phyloP scores from a whole-genome alignment of 2,329 filamentous ascomycete genomes.

The Parastagonospora avenae region DNA sequence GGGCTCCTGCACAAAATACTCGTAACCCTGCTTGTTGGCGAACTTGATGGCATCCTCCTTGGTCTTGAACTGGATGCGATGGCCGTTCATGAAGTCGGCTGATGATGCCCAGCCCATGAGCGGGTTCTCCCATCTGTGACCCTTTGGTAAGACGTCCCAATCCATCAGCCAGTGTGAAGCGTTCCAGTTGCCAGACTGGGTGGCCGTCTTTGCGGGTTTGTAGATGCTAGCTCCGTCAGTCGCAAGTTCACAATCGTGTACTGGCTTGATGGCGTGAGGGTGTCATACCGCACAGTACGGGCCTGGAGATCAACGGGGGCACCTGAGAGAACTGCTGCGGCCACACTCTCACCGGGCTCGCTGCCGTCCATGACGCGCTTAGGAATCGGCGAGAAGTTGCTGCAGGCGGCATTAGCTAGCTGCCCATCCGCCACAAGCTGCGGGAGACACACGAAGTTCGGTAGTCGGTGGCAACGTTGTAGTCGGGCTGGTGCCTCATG shows the following conservation, averaged over 20 bases:
- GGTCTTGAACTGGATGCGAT: constrained; percentile 83
- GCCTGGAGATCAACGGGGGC: constrained; percentile 94
- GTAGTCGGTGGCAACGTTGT: constrained; percentile 80
- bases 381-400: constrained; percentile 88
- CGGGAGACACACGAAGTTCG: constrained; percentile 76
- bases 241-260: not conserved
- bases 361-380: constrained; percentile 89
- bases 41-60: constrained; percentile 96
- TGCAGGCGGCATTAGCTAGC: constrained; percentile 49
- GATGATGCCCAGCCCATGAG: constrained; percentile 99
- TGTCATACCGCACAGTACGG: constrained; percentile 82
- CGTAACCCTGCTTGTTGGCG: constrained; percentile 98
- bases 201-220: constrained; percentile 89
- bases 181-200: constrained; percentile 90
- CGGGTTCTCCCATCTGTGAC: constrained; percentile 97
- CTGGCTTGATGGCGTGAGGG: not conserved
- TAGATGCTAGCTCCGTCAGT: constrained; percentile 71
- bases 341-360: constrained; percentile 74
- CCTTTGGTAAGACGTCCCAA: constrained; percentile 92
- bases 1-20: constrained; percentile 98
- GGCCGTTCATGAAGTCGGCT: constrained; percentile 93
- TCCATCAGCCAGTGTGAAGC: constrained; percentile 93
- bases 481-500: constrained; percentile 76
- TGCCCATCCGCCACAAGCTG: not conserved
- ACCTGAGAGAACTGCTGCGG: constrained; percentile 86